Conservation (phyloP, 345 rosid genomes). For the Arabis hirsuta region DNA sequence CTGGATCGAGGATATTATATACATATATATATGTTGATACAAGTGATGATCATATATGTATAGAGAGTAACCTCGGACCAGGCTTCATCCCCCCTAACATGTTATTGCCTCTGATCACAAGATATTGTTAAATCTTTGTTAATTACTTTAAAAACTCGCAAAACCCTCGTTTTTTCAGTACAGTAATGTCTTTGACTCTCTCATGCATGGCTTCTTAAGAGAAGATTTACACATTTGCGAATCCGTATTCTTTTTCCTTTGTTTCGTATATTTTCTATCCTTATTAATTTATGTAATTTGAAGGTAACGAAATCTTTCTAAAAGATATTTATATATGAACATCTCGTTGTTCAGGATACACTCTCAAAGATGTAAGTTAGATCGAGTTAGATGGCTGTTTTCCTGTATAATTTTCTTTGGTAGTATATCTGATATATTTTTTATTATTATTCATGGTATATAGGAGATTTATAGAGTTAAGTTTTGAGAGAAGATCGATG, state of each 20-base stretch:
- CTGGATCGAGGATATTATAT: slow-evolving; percentile 57
- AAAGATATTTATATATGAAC: not conserved
- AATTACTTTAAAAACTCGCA: not conserved
- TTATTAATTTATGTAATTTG: not conserved
- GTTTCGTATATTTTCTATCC: not conserved
- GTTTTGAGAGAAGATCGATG: not conserved
- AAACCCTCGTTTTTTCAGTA: not conserved
- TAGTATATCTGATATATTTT: too few relatives aligned
- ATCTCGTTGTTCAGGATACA: not conserved
- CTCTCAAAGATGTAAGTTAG: slow-evolving; percentile 17
- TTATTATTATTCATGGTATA: not conserved
- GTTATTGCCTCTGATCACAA: slow-evolving; percentile 37
- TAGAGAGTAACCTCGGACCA: slow-evolving; percentile 66
- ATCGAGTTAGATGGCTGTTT: not conserved
- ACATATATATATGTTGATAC: slow-evolving; percentile 5
- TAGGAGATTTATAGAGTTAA: not conserved
- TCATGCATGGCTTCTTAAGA: slow-evolving; percentile 32
- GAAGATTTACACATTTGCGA: slow-evolving; percentile 1
- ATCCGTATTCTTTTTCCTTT: not conserved
- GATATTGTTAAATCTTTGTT: not conserved
- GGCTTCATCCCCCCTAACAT: slow-evolving; percentile 87
- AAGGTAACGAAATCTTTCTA: not conserved
- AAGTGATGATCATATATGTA: slow-evolving; percentile 2
- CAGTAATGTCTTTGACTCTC: not conserved
- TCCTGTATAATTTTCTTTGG: not conserved